Percentiles rank a stretch among this genome's conserved stretches.
phyloP scores from a whole-genome alignment of 148 eudicot species.

The Linanthus parryae region DNA sequence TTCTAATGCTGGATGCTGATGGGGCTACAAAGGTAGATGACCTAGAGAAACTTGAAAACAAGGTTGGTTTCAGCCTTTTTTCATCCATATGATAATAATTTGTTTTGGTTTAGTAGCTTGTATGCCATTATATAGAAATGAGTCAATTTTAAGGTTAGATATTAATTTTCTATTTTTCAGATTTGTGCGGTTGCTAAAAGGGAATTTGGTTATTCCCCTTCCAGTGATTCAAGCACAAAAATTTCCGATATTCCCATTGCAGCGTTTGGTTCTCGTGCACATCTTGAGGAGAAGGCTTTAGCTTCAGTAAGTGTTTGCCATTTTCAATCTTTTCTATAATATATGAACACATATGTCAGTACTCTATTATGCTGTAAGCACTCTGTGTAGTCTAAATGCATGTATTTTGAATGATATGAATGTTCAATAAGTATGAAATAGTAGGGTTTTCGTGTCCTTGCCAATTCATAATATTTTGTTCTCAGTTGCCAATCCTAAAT shows the following conservation, averaged over 20 bases:
- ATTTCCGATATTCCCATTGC: constrained; percentile 39
- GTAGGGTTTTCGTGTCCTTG: too few relatives aligned
- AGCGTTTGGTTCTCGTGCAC: constrained; percentile 79
- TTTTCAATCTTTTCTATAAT: not conserved
- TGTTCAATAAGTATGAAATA: too few relatives aligned
- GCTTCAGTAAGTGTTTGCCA: constrained; percentile 36
- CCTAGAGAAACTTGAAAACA: constrained; percentile 87
- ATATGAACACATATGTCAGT: not conserved
- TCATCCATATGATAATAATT: constrained; percentile 3
- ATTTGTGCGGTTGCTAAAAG: constrained; percentile 61
- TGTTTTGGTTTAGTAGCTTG: not conserved
- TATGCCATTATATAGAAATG: too few relatives aligned
- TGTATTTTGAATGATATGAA: too few relatives aligned
- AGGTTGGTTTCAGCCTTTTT: constrained; percentile 39
- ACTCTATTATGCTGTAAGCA: too few relatives aligned
- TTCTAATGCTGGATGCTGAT: constrained; percentile 98
- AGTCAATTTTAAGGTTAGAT: too few relatives aligned
- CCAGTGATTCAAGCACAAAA: constrained; percentile 19
- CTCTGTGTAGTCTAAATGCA: too few relatives aligned
- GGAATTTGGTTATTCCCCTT: constrained; percentile 24
- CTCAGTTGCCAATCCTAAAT: too few relatives aligned
- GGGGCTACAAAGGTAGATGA: constrained; percentile 95
- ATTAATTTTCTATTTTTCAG: constrained; percentile 53
- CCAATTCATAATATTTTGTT: too few relatives aligned
- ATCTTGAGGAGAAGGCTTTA: constrained; percentile 74